These are phyloP conservation scores for Leccinum olivaceoglutinosum DNA, from an alignment of 1,284 basidiomycete genomes.

Conservation along the genomic window DNA sequence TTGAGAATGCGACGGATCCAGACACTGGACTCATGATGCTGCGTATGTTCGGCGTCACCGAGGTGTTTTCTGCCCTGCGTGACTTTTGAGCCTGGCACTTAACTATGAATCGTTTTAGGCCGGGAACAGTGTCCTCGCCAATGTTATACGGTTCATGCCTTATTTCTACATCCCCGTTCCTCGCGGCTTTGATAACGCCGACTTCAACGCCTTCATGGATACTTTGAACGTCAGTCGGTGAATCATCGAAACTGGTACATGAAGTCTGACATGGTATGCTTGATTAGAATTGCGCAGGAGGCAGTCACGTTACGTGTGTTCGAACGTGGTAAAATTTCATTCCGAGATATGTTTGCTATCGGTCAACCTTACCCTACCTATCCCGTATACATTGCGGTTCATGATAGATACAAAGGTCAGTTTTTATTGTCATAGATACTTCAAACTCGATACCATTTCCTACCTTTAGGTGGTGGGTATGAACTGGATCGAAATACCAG, in stretches of 20 bases:
- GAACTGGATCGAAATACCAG: slow-evolving; percentile 93
- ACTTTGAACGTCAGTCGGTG: slow-evolving; percentile 67
- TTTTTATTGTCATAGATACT: neutral
- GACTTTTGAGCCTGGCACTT: neutral
- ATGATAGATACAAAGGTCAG: slow-evolving; percentile 92
- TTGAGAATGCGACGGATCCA: slow-evolving; percentile 67
- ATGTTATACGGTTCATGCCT: slow-evolving; percentile 78
- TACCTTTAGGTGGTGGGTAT: slow-evolving; percentile 79
- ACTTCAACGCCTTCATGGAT: slow-evolving; percentile 60
- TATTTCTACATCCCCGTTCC: slow-evolving; percentile 90
- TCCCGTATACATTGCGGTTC: slow-evolving; percentile 83
- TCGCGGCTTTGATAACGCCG: slow-evolving; percentile 69
- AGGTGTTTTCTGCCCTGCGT: slow-evolving; percentile 39
- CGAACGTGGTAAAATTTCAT: slow-evolving; percentile 78
- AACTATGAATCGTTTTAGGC: slow-evolving; percentile 36
- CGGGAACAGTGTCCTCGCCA: slow-evolving; percentile 84
- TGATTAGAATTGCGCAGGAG: slow-evolving; percentile 28
- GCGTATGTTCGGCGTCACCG: slow-evolving; percentile 85
- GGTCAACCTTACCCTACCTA: slow-evolving; percentile 62
- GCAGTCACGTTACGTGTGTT: slow-evolving; percentile 71
- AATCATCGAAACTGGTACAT: neutral
- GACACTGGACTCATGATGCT: slow-evolving; percentile 46
- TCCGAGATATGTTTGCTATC: slow-evolving; percentile 57
- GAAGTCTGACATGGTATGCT: slow-evolving; percentile 5
- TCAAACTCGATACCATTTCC: neutral